These are phyloP conservation scores for Aspergillus sparsus DNA, from an alignment of 495 filamentous ascomycete species.

Conservation along the genomic window DNA sequence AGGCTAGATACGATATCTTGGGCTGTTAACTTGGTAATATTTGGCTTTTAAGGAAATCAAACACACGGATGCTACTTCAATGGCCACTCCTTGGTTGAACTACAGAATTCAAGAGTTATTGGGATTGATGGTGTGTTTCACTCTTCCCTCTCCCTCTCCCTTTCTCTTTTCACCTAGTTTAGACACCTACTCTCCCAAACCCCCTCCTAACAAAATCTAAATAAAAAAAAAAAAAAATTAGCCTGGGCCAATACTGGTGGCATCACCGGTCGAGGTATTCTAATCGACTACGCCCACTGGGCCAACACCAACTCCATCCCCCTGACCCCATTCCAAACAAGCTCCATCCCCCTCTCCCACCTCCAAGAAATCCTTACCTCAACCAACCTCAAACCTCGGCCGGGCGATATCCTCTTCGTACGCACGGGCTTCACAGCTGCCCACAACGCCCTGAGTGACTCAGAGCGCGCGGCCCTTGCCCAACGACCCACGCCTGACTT, in stretches of 20 bases:
- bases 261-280: constrained; percentile 57
- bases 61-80: constrained; percentile 60
- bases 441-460: constrained; percentile 36
- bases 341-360: constrained; percentile 41
- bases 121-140: constrained; percentile 46
- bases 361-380: constrained; percentile 42
- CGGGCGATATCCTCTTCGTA: constrained; percentile 59
- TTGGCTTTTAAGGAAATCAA: constrained; percentile 46
- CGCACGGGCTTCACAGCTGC: constrained; percentile 50
- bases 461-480: constrained; percentile 33
- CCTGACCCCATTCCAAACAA: constrained; percentile 40
- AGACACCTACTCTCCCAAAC: background rate
- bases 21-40: too few relatives aligned
- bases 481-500: constrained; percentile 32
- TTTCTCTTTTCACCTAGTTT: background rate
- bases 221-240: background rate
- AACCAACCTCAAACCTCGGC: constrained; percentile 38
- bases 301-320: constrained; percentile 37
- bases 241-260: constrained; percentile 49
- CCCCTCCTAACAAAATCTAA: too few relatives aligned
- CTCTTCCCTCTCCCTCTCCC: background rate
- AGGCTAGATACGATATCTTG: too few relatives aligned
- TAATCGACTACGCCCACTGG: constrained; percentile 60
- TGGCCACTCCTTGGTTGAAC: constrained; percentile 57
- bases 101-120: constrained; percentile 46